Percentiles rank a stretch among this genome's conserved stretches.
phyloP scores from a whole-genome alignment of 2,329 filamentous ascomycete species.

The Aureobasidium sp. region DNA sequence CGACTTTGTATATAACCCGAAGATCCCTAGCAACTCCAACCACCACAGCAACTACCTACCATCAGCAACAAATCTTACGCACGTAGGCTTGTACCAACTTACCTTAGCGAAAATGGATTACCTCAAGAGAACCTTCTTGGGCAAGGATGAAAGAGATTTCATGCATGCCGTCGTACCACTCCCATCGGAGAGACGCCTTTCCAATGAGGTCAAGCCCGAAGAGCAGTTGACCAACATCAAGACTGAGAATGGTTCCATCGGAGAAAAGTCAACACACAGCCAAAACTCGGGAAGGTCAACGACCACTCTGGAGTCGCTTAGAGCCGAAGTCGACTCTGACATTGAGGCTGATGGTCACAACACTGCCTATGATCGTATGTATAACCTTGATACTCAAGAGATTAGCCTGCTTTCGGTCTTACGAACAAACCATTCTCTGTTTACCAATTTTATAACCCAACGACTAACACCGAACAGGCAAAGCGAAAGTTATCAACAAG shows the following conservation, averaged over 20 bases:
- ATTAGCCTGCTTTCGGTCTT: not conserved
- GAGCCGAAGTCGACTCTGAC: slow-evolving; percentile 57
- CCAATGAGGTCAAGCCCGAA: not conserved
- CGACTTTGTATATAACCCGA: not conserved
- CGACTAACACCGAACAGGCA: slow-evolving; percentile 21
- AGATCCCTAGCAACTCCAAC: not conserved
- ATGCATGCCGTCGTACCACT: not conserved
- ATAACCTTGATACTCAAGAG: not conserved
- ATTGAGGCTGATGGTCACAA: slow-evolving; percentile 48
- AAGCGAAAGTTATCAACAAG: slow-evolving; percentile 61
- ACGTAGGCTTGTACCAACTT: not conserved
- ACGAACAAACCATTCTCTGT: not conserved
- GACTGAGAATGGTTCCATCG: not conserved
- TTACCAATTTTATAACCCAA: not conserved
- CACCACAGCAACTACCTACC: not conserved
- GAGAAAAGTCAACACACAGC: not conserved
- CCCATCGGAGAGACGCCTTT: not conserved
- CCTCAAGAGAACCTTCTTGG: not conserved
- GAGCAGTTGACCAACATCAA: not conserved
- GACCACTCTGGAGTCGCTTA: slow-evolving; percentile 58
- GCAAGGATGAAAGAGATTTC: not conserved
- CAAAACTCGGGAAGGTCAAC: not conserved
- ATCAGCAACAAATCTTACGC: not conserved
- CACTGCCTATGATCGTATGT: slow-evolving; percentile 69
- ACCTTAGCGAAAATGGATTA: not conserved